Percentiles rank a stretch among this genome's conserved stretches.
phyloP scores from a whole-genome alignment of 2,329 filamentous ascomycete species.

The Lasiodiplodia theobromae region DNA sequence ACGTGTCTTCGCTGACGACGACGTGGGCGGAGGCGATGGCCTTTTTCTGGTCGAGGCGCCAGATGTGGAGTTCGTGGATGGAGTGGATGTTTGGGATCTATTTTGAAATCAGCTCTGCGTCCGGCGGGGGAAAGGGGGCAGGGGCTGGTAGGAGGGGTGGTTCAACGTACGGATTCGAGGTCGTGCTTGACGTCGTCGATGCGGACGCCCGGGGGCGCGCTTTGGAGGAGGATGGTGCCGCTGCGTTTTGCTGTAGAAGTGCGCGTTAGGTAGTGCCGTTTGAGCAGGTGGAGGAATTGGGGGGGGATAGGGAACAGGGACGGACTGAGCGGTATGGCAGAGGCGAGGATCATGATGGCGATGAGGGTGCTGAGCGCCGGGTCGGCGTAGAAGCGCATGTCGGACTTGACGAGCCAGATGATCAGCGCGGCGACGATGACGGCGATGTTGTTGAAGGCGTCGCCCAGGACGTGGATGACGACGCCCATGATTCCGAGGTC shows the following conservation, averaged over 20 bases:
- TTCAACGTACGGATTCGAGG: slow-evolving; percentile 63
- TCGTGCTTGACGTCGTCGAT: slow-evolving; percentile 71
- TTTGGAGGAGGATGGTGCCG: slow-evolving; percentile 72
- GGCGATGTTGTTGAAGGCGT: slow-evolving; percentile 78
- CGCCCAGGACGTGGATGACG: slow-evolving; percentile 73
- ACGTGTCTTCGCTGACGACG: slow-evolving; percentile 59
- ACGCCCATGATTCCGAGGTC: slow-evolving; percentile 77
- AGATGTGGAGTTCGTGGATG: slow-evolving; percentile 76
- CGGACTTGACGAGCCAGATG: slow-evolving; percentile 69
- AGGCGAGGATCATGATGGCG: slow-evolving; percentile 73
- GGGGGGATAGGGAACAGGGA: background rate
- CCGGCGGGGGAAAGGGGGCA: too few relatives aligned
- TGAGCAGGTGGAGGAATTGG: background rate
- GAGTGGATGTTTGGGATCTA: slow-evolving; percentile 71
- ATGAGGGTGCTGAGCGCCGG: slow-evolving; percentile 74
- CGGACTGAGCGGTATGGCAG: slow-evolving; percentile 64
- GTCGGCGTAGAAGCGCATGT: slow-evolving; percentile 73
- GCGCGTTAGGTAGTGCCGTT: background rate
- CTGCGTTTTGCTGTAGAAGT: slow-evolving; percentile 59
- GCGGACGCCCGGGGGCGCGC: slow-evolving; percentile 66
- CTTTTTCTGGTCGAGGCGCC: slow-evolving; percentile 75
- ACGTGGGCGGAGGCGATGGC: slow-evolving; percentile 74
- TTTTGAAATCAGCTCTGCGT: slow-evolving; percentile 31
- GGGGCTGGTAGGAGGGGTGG: background rate
- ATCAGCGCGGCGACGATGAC: slow-evolving; percentile 74